Evolutionary conservation across 192 early-diverging fungal species (phyloP), one percentile per base, ranked within the genome.

Genomic region (Chytriomyces sp.): DNA sequence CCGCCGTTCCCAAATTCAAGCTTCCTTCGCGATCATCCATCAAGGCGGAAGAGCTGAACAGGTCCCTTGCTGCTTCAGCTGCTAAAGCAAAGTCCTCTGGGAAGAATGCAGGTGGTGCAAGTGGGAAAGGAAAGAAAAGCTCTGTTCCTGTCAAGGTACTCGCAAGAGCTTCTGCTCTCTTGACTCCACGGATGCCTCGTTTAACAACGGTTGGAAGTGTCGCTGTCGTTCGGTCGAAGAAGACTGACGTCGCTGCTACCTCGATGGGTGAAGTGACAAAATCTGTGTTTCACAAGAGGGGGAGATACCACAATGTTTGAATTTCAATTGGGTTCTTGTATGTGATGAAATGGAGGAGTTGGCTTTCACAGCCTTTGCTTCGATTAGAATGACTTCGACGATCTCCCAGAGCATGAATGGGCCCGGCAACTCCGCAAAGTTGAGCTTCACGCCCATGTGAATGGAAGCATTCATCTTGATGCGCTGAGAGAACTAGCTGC

Each of bases 271-370:
- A 77, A 28, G 37, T 66, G 14, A 68, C 74, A 38, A 59, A 77
- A 39, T 68, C 38, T 19, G 73, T 75, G 17, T 77, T 74, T 74
- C 66, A 72, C 28, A 77, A 71, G 71, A 63, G 77, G 58, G 75
- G 76, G 37, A 37, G 83, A 28, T 85, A 80, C 59, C 41, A 77
- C 44, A 85, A 85, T 70, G 78, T 80, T 4, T 85, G 63, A 79
- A 49, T 14, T 49, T 14, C 17, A 49, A n/a, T 1, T 0, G 22
- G 17, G 44, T 22, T 49, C 22, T 49, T 49, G 17, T 49, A 3
- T 1, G 14, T 49, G 14, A 14, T 49, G 14, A n/a, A n/a, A n/a
- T 49, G 22, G 7, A 44, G 14, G 14, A n/a, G 44, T 2, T 49
- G 44, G 44, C 0, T 49, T 49, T 49, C 3, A 0, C 3, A n/a